Conservation (phyloP, 2,329 filamentous ascomycete species). For the Xylariomycetidae sp. region DNA sequence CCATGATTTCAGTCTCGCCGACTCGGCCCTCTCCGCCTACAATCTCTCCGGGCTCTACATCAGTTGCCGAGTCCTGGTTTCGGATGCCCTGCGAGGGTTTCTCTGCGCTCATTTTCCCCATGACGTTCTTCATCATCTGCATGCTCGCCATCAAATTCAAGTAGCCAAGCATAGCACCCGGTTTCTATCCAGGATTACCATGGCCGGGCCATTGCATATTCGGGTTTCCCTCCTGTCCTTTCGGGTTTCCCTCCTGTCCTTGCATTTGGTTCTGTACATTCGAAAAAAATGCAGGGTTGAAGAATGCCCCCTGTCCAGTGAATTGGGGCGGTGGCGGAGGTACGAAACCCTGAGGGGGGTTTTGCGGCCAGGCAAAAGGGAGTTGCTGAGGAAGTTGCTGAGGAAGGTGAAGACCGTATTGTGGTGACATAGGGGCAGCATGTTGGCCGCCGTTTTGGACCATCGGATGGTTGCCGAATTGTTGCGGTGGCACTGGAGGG, state of each 20-base stretch:
- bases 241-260: conserved; percentile 32
- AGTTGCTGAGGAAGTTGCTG: conserved; percentile 35
- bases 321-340: conserved; percentile 38
- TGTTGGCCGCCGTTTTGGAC: conserved; percentile 33
- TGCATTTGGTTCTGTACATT: conserved; percentile 38
- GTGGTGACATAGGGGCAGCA: too few relatives aligned
- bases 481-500: conserved; percentile 16
- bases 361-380: conserved; percentile 40
- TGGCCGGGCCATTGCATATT: conserved; percentile 21
- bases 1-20: too few relatives aligned
- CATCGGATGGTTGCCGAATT: conserved; percentile 18
- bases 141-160: too few relatives aligned
- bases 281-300: conserved; percentile 56
- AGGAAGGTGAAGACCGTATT: conserved; percentile 17
- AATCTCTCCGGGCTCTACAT: too few relatives aligned
- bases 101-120: too few relatives aligned
- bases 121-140: too few relatives aligned
- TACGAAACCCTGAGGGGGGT: conserved; percentile 25
- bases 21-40: too few relatives aligned
- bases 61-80: too few relatives aligned
- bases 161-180: too few relatives aligned
- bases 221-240: conserved; percentile 19
- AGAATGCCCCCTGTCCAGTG: conserved; percentile 39
- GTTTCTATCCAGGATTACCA: conserved; percentile 20
- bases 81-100: too few relatives aligned